A percentile compares a stretch with the other conserved stretches of the same genome.
Conservation (phyloP, 192 early-diverging fungal species). For the Powellomyces hirtus region DNA sequence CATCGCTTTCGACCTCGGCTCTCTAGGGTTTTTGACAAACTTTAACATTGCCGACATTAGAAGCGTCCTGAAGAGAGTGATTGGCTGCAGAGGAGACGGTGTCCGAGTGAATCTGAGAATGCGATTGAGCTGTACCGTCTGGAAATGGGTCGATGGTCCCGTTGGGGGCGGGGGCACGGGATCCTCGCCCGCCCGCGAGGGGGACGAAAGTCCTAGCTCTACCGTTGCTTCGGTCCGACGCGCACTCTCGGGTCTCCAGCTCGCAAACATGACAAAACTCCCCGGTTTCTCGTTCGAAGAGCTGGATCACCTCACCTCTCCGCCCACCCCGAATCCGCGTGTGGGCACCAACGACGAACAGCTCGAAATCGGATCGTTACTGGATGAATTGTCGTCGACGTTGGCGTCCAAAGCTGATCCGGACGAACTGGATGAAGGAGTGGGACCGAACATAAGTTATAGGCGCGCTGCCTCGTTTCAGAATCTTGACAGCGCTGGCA, state of each 20-base stretch:
- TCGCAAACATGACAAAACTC: too few relatives aligned
- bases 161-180: too few relatives aligned
- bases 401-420: not conserved
- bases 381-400: conserved; percentile 3
- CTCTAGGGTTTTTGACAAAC: conserved; percentile 86
- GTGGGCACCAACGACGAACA: not conserved
- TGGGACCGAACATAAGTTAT: too few relatives aligned
- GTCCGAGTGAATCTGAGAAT: conserved; percentile 88
- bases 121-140: too few relatives aligned
- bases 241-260: too few relatives aligned
- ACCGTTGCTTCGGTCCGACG: too few relatives aligned
- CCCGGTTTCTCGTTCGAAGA: too few relatives aligned
- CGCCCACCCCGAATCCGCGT: not conserved
- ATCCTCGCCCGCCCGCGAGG: not conserved
- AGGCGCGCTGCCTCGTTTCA: not conserved
- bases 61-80: conserved; percentile 53
- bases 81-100: conserved; percentile 43
- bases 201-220: not conserved
- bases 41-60: conserved; percentile 69
- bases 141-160: too few relatives aligned
- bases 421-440: not conserved
- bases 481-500: not conserved
- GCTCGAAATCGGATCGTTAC: not conserved
- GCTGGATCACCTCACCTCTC: not conserved
- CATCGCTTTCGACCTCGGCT: conserved; percentile 87